Base-by-base conservation (phyloP, 345 rosid genomes). In the rapeseed (Brassica napus) region DNA sequence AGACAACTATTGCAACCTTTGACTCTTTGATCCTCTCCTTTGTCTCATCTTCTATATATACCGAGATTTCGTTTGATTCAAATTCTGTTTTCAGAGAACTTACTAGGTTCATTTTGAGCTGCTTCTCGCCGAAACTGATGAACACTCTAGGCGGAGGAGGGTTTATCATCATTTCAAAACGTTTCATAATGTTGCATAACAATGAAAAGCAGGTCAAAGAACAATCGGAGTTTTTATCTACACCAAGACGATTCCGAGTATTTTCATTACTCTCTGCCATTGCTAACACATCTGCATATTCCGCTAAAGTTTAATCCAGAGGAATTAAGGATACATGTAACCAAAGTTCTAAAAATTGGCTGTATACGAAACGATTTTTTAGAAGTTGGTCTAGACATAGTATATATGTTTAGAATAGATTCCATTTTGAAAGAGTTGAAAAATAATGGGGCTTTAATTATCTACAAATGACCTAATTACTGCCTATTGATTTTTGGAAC, bases 41-140 rank as follows among this genome's bases (percentile, higher is more conserved):
- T 4, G 5, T 67, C 24, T 68, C 61, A 42, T 68, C 61, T 60
- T 9, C 30, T 26, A 6, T 21, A 16, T 39, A 8, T 9, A 76
- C 72, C 6, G 5, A 1, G 26, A 68, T 68, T 60, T 1, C 1
- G 74, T 30, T 16, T 2, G 15, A 42, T 59, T 68, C 68, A 9
- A 76, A 0, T 12, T 6, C 26, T 15, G 1, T 3, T 68, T 68
- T 59, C 24, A 76, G 58, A 39, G 0, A 68, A 44, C 34, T 59
- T 23, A 76, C 23, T 59, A 68, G n/a, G 6, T 0, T 23, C 18
- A 2, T 6, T 1, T 2, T 2, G 9, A 76, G 49, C 4, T 39
- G 5, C 7, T 59, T 68, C 6, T 76, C 73, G 2, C 73, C 79
- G 4, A 28, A 60, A 76, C 68, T 59, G 68, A 75, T 75, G 79